A percentile compares a stretch with the other conserved stretches of the same genome.
Evolutionary conservation across 75 land plant genomes (phyloP).

Genomic region (Selaginella moellendorffii): DNA sequence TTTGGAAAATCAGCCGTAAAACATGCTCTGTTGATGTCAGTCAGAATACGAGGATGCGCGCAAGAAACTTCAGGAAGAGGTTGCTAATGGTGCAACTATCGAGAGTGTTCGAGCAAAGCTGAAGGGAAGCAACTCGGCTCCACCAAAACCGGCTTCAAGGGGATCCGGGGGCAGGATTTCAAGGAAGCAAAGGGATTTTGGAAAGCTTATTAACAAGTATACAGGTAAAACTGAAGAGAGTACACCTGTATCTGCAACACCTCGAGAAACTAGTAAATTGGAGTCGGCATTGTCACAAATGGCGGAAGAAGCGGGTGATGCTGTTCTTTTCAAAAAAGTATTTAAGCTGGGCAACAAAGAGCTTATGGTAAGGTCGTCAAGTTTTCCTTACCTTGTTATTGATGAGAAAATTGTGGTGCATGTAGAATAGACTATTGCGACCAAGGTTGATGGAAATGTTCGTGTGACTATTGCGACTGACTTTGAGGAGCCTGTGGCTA

Average conservation of each 20-base stretch:
- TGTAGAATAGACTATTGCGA: slow-evolving; percentile 37
- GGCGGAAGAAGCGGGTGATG: slow-evolving; percentile 10
- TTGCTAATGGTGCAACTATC: slow-evolving; percentile 53
- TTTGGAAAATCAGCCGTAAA: neutral
- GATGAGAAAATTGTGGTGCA: slow-evolving; percentile 12
- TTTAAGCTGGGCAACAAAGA: slow-evolving; percentile 45
- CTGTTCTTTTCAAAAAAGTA: slow-evolving; percentile 32
- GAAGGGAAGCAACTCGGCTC: neutral
- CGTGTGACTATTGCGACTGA: slow-evolving; percentile 50
- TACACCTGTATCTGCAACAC: neutral
- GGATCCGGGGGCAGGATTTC: slow-evolving; percentile 20
- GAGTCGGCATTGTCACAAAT: neutral
- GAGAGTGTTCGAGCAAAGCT: slow-evolving; percentile 39
- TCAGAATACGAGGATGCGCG: slow-evolving; percentile 88
- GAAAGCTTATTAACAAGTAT: slow-evolving; percentile 25
- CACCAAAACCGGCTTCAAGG: neutral
- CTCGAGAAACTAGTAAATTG: neutral
- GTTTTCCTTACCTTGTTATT: neutral
- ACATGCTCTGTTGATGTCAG: slow-evolving; percentile 20
- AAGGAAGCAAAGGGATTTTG: slow-evolving; percentile 53
- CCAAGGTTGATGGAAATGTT: slow-evolving; percentile 33
- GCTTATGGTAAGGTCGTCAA: slow-evolving; percentile 43
- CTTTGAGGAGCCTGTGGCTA: slow-evolving; percentile 39
- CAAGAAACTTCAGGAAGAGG: slow-evolving; percentile 58
- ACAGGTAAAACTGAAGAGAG: neutral